phyloP scores from a whole-genome alignment of 805 yeast species.

The Maudiozyma bulderi region DNA sequence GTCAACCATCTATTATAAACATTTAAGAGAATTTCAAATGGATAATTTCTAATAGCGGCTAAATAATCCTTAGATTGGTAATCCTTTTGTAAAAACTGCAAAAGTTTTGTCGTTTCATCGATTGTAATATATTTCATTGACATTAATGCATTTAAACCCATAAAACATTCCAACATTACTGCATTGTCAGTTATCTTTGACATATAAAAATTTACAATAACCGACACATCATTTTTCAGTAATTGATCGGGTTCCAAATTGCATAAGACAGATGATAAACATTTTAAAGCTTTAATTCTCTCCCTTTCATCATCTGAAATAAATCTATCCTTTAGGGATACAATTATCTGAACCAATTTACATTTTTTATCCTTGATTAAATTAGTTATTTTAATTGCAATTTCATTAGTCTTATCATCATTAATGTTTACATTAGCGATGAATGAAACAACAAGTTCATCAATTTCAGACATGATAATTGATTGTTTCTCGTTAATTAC shows the following conservation, averaged over 20 bases:
- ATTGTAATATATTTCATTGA: slow-evolving; percentile 40
- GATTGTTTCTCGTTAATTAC: neutral
- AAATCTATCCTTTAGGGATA: slow-evolving; percentile 49
- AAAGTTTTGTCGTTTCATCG: slow-evolving; percentile 30
- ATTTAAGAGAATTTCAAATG: slow-evolving; percentile 42
- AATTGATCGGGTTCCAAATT: slow-evolving; percentile 25
- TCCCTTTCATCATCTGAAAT: slow-evolving; percentile 48
- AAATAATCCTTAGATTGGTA: slow-evolving; percentile 51
- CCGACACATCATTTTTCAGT: slow-evolving; percentile 32
- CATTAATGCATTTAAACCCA: slow-evolving; percentile 45
- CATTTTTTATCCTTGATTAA: slow-evolving; percentile 17
- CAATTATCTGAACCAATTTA: slow-evolving; percentile 44
- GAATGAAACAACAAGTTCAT: slow-evolving; percentile 20
- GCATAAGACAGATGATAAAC: slow-evolving; percentile 33
- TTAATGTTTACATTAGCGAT: slow-evolving; percentile 34
- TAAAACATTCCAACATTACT: slow-evolving; percentile 42
- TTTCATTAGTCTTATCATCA: slow-evolving; percentile 22
- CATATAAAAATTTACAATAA: slow-evolving; percentile 42
- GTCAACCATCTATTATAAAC: slow-evolving; percentile 19
- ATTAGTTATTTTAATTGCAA: slow-evolving; percentile 25
- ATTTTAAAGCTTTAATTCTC: slow-evolving; percentile 41
- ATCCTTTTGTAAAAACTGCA: slow-evolving; percentile 29
- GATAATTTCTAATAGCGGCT: slow-evolving; percentile 52
- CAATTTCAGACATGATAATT: neutral
- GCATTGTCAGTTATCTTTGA: slow-evolving; percentile 60